Evolutionary conservation across 768 basidiomycete genomes (phyloP).

Genomic region (Calvatia gigantea): DNA sequence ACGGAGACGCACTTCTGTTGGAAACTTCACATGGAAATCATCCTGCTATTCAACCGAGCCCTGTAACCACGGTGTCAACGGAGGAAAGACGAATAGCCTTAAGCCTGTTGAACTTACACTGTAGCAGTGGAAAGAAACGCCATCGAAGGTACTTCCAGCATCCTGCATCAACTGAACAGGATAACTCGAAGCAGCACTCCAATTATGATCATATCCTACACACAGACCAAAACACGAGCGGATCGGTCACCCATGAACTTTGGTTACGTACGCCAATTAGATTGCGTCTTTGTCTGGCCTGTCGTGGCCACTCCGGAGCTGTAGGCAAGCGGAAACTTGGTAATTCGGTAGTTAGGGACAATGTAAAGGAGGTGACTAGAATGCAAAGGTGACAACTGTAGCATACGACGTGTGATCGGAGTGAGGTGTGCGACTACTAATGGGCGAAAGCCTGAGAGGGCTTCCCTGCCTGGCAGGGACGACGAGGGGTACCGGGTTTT

Average conservation of each 20-base stretch:
- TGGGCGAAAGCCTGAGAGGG: no score
- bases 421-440: no score
- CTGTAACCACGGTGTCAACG: constrained; percentile 6
- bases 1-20: constrained; percentile 38
- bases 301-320: no score
- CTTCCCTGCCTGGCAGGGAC: no score
- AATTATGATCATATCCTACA: constrained; percentile 56
- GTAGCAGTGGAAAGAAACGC: constrained; percentile 73
- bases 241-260: constrained; percentile 1
- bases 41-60: constrained; percentile 50
- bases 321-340: no score
- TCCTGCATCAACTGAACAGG: constrained; percentile 60
- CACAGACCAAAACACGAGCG: background rate
- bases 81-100: background rate
- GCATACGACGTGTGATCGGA: no score
- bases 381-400: no score
- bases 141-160: constrained; percentile 50
- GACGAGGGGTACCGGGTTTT: no score
- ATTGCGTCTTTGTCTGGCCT: no score
- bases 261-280: constrained; percentile 3
- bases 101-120: constrained; percentile 19
- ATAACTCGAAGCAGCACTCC: constrained; percentile 57
- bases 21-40: constrained; percentile 48
- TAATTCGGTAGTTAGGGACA: no score
- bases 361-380: no score